phyloP scores from a whole-genome alignment of 768 basidiomycete species.

The Termitomyces sp. region DNA sequence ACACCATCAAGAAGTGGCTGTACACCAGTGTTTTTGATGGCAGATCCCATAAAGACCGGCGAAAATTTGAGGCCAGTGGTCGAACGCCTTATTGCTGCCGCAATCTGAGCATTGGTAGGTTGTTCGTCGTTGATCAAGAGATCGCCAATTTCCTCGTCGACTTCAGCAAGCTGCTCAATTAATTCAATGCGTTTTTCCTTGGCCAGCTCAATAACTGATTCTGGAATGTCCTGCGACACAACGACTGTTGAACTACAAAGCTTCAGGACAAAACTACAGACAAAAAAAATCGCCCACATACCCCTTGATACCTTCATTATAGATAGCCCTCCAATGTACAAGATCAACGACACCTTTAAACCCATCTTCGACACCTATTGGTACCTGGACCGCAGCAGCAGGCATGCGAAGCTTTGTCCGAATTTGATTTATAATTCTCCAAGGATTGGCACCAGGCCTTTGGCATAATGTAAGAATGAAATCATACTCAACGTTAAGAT shows the following conservation, averaged over 20 bases:
- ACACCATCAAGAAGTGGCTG: conserved; percentile 94
- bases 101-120: conserved; percentile 69
- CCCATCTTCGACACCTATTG: conserved; percentile 85
- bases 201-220: conserved; percentile 64
- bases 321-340: conserved; percentile 90
- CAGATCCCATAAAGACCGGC: conserved; percentile 95
- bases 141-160: conserved; percentile 93
- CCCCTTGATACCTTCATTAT: conserved; percentile 95
- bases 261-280: background rate
- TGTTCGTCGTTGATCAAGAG: conserved; percentile 80
- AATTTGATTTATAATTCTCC: conserved; percentile 90
- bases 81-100: conserved; percentile 80
- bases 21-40: conserved; percentile 94
- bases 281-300: conserved; percentile 31
- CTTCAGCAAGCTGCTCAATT: conserved; percentile 93
- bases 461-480: background rate
- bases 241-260: conserved; percentile 61
- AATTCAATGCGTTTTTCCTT: conserved; percentile 84
- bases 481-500: background rate
- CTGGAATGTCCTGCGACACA: conserved; percentile 85
- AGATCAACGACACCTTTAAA: conserved; percentile 92
- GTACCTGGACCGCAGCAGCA: conserved; percentile 93
- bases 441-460: conserved; percentile 95
- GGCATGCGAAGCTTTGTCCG: conserved; percentile 86
- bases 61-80: conserved; percentile 88